Evolutionary conservation across 345 rosid genomes (phyloP).

Genomic region (Syzygium aromaticum): DNA sequence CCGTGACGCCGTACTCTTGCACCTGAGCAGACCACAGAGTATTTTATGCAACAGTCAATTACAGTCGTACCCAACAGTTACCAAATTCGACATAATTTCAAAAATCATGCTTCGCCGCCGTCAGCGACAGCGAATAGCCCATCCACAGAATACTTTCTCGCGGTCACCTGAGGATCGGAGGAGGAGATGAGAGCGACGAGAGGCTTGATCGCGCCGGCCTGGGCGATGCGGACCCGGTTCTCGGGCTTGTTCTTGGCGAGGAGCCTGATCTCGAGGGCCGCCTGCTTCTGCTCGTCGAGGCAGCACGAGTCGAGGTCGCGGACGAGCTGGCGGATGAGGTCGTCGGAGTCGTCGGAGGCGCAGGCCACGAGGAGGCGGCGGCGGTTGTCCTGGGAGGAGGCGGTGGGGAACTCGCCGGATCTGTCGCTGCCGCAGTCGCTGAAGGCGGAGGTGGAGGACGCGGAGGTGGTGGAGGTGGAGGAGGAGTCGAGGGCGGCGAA

Average conservation of each 20-base stretch:
- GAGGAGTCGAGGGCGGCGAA: constrained; percentile 22
- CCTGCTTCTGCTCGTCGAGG: constrained; percentile 80
- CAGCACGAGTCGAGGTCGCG: constrained; percentile 59
- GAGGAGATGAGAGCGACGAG: constrained; percentile 53
- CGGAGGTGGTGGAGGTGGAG: constrained; percentile 14
- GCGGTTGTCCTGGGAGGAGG: constrained; percentile 41
- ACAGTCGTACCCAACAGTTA: not conserved
- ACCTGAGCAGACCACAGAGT: constrained; percentile 20
- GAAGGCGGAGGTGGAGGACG: constrained; percentile 62
- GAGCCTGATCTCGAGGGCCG: constrained; percentile 94
- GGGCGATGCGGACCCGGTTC: constrained; percentile 75
- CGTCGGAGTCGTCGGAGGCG: constrained; percentile 67
- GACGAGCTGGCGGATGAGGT: constrained; percentile 63
- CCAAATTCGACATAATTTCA: not conserved
- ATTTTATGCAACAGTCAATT: not conserved
- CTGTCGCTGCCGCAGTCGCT: constrained; percentile 93
- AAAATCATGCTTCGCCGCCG: not conserved
- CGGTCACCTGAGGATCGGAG: constrained; percentile 6
- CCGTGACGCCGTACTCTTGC: constrained; percentile 92
- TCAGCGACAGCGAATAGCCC: not conserved
- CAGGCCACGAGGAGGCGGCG: constrained; percentile 61
- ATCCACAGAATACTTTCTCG: not conserved
- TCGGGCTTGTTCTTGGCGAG: constrained; percentile 86
- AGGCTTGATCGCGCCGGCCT: constrained; percentile 82
- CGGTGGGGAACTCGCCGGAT: constrained; percentile 79